Evolutionary conservation across 768 basidiomycete genomes (phyloP).

Genomic region (Multifurca ochricompacta): DNA sequence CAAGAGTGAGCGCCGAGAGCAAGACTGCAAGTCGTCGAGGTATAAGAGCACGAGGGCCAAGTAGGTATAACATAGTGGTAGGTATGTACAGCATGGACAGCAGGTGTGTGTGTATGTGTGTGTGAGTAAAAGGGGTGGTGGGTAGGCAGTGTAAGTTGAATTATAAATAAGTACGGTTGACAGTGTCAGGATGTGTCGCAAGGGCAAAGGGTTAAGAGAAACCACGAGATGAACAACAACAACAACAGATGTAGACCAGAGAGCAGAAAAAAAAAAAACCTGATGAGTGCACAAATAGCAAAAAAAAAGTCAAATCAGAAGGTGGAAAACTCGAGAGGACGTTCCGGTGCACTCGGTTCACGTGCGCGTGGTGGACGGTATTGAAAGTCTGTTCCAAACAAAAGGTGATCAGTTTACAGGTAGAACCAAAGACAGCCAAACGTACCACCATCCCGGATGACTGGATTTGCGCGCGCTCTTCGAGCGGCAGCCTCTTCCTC

Average conservation of each 20-base stretch:
- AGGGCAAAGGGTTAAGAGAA: not conserved
- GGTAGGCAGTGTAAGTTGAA: not conserved
- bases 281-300: not conserved
- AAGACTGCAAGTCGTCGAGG: constrained; percentile 5
- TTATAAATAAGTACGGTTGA: constrained; percentile 3
- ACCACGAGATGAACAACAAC: constrained; percentile 11
- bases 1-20: constrained; percentile 8
- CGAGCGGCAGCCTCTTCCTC: constrained; percentile 50
- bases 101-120: too few species aligned
- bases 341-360: constrained; percentile 37
- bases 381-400: constrained; percentile 45
- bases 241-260: constrained; percentile 6
- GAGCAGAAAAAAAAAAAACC: not conserved
- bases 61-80: constrained; percentile 15
- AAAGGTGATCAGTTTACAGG: not conserved
- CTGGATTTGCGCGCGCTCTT: constrained; percentile 47
- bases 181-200: constrained; percentile 7
- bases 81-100: constrained; percentile 18
- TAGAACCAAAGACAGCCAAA: not conserved
- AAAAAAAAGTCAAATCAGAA: constrained; percentile 39
- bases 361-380: constrained; percentile 49
- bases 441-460: constrained; percentile 49
- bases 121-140: too few species aligned
- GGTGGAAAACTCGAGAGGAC: constrained; percentile 50
- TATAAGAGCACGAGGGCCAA: constrained; percentile 5